Percentiles rank a stretch among this genome's conserved stretches.
These are phyloP conservation scores for Penicillium sp. DNA, from an alignment of 2,329 filamentous ascomycete species.

Conservation along the genomic window DNA sequence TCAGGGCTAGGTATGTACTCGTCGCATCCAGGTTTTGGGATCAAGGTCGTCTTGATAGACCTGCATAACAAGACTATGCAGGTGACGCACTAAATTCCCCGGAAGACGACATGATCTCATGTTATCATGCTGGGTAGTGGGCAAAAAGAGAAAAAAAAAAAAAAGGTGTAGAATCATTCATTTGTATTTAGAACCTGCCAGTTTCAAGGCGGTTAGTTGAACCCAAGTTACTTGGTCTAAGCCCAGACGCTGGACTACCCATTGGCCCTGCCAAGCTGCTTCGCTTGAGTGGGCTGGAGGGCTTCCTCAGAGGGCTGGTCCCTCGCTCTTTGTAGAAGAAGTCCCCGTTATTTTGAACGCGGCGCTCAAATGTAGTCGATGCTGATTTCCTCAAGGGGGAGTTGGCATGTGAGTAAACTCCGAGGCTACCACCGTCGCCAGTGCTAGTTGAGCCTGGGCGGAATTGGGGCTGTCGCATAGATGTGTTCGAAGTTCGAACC, in stretches of 20 bases:
- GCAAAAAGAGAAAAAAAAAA: not conserved
- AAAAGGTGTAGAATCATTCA: slow-evolving; percentile 14
- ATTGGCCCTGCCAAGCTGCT: slow-evolving; percentile 48
- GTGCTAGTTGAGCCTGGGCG: slow-evolving; percentile 49
- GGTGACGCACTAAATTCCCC: slow-evolving; percentile 12
- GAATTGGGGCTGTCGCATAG: slow-evolving; percentile 62
- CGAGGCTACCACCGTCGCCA: slow-evolving; percentile 77
- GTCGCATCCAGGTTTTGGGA: not conserved
- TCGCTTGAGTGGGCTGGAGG: slow-evolving; percentile 51
- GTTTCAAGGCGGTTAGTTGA: slow-evolving; percentile 36
- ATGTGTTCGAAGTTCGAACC: slow-evolving; percentile 47
- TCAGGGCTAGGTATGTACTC: slow-evolving; percentile 19
- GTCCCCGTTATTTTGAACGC: slow-evolving; percentile 48
- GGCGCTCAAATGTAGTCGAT: slow-evolving; percentile 60
- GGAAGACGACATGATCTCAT: slow-evolving; percentile 12
- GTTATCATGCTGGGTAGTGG: slow-evolving; percentile 8
- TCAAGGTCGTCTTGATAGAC: slow-evolving; percentile 10
- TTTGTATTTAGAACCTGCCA: slow-evolving; percentile 36
- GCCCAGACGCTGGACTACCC: slow-evolving; percentile 38
- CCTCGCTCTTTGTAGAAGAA: slow-evolving; percentile 44
- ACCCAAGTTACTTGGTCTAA: slow-evolving; percentile 41
- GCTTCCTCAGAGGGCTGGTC: slow-evolving; percentile 46
- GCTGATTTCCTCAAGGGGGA: slow-evolving; percentile 83
- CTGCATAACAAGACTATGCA: slow-evolving; percentile 4
- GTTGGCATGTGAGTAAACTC: slow-evolving; percentile 77